A percentile compares a stretch with the other conserved stretches of the same genome.
Evolutionary conservation across 31 red algal species (phyloP).

Genomic region (Porphyra umbilicalis): DNA sequence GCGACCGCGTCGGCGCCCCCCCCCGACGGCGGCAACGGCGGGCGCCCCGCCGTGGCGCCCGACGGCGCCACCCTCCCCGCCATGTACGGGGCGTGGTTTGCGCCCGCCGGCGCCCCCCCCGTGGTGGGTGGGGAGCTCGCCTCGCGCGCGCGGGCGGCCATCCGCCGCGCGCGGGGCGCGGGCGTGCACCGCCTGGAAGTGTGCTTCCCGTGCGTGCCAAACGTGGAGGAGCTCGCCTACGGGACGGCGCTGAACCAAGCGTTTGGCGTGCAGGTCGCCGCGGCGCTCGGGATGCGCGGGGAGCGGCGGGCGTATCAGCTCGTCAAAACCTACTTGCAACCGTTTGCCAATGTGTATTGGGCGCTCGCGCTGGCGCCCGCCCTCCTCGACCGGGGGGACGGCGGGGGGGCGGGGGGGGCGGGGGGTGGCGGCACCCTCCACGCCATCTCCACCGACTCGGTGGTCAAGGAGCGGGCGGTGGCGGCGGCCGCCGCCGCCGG

Average conservation of each 20-base stretch:
- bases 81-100: constrained; percentile 67
- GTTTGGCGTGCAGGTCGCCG: constrained; percentile 49
- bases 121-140: constrained; percentile 16
- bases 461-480: constrained; percentile 35
- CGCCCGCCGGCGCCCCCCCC: constrained; percentile 9
- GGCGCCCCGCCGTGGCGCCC: background rate
- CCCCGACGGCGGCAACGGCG: background rate
- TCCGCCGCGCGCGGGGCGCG: constrained; percentile 18
- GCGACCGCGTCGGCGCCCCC: no score
- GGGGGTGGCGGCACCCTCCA: constrained; percentile 15
- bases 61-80: background rate
- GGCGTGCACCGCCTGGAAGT: constrained; percentile 40
- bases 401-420: background rate
- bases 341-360: constrained; percentile 67
- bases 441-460: constrained; percentile 37
- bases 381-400: background rate
- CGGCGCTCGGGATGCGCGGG: constrained; percentile 39
- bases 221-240: constrained; percentile 60
- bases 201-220: constrained; percentile 62
- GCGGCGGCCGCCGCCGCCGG: constrained; percentile 8
- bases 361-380: constrained; percentile 20
- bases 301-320: constrained; percentile 26
- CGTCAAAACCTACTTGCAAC: constrained; percentile 40
- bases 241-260: constrained; percentile 53
- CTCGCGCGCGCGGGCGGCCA: constrained; percentile 18